Conservation (phyloP, 2,329 filamentous ascomycete species). For the Phoma sp. region DNA sequence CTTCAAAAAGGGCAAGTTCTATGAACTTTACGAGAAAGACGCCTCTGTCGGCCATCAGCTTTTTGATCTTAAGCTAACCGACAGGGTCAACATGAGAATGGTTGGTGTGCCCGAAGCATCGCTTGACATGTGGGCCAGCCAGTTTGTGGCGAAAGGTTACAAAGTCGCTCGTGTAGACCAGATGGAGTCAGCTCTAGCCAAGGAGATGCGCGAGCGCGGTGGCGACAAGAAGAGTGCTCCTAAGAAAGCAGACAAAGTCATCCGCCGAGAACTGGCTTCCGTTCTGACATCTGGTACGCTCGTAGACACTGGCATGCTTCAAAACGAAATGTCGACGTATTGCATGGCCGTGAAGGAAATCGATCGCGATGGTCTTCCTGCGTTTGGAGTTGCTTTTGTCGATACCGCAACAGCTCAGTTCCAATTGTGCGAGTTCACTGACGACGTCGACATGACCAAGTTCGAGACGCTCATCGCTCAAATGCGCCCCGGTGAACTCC, state of each 20-base stretch:
- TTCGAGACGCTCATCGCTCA: constrained; percentile 98
- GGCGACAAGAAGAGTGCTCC: constrained; percentile 57
- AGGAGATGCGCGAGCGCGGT: constrained; percentile 97
- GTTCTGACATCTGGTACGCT: constrained; percentile 92
- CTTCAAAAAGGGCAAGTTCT: constrained; percentile 99
- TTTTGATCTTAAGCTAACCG: constrained; percentile 96
- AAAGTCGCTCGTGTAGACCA: constrained; percentile 98
- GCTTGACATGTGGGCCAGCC: constrained; percentile 95
- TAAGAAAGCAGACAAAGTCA: constrained; percentile 82
- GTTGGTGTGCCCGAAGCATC: constrained; percentile 96
- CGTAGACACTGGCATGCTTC: constrained; percentile 94
- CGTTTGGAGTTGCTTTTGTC: constrained; percentile 91
- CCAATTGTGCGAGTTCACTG: constrained; percentile 87
- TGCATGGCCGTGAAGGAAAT: constrained; percentile 87
- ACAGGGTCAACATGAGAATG: constrained; percentile 99
- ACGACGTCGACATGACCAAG: constrained; percentile 91
- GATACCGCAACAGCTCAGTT: constrained; percentile 97
- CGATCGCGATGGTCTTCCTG: constrained; percentile 73
- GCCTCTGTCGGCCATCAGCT: constrained; percentile 94
- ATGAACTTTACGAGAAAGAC: constrained; percentile 97
- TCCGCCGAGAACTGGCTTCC: constrained; percentile 85
- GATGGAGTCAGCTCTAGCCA: constrained; percentile 91
- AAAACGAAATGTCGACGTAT: constrained; percentile 96
- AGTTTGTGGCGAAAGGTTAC: constrained; percentile 97
- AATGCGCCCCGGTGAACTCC: constrained; percentile 82